Percentiles rank a stretch among this genome's conserved stretches.
phyloP scores from a whole-genome alignment of 208 protist genomes.

The Trichomonas vaginalis region DNA sequence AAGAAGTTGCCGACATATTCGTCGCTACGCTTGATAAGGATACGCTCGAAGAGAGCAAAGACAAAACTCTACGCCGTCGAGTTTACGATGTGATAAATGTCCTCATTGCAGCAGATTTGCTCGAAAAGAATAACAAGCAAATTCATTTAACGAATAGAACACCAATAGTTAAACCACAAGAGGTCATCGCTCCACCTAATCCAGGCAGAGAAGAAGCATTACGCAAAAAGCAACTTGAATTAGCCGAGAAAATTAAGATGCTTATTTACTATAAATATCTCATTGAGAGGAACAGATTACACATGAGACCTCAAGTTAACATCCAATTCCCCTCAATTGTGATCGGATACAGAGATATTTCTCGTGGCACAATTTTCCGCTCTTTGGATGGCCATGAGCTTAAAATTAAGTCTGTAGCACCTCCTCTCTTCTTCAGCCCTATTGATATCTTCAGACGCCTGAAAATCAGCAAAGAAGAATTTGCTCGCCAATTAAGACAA shows the following conservation, averaged over 20 bases:
- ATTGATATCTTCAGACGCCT: background rate
- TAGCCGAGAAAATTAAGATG: background rate
- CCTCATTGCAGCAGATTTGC: background rate
- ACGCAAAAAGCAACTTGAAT: background rate
- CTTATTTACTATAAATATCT: background rate
- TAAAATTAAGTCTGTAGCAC: background rate
- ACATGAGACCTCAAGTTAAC: background rate
- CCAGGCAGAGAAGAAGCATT: background rate
- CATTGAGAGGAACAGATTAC: background rate
- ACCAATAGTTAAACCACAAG: background rate
- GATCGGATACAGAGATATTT: background rate
- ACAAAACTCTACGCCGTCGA: background rate
- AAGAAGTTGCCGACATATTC: background rate
- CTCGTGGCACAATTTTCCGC: background rate
- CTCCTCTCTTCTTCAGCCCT: background rate
- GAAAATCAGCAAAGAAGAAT: background rate
- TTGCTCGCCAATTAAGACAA: background rate
- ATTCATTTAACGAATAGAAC: background rate
- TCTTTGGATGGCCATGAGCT: background rate
- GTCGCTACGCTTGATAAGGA: background rate
- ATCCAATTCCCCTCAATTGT: background rate
- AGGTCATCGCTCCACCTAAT: background rate
- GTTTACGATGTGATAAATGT: constrained; percentile 12
- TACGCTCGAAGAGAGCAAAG: background rate
- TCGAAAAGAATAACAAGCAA: background rate